Base-by-base conservation (phyloP, 2,329 filamentous ascomycete species). In the Trichoderma koningiopsis region DNA sequence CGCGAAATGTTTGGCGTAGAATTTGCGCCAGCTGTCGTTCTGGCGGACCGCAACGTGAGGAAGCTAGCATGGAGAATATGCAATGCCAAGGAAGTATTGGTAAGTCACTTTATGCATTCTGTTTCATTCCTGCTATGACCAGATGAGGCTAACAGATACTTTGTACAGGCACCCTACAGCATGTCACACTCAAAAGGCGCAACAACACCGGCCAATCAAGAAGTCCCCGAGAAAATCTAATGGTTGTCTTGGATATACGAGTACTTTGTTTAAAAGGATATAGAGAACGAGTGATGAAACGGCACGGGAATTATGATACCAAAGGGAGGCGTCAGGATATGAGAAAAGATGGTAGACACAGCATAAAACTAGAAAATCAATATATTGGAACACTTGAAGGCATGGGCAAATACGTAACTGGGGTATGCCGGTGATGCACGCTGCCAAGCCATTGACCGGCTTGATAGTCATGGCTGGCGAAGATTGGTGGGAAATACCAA, bases 1-100 rank as follows among this genome's bases (percentile, higher is more conserved):
- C 91, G 92, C 72, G 92, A 97, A 78, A 97, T 97, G 94, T 96
- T 99, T 78, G 96, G 94, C 63, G 92, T 99, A 70, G 96, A 99
- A 79, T 94, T 99, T 77, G 93, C 96, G 1, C 91, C 94, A 0
- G 93, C 93, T 56, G 95, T 98, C 0, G 96, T 99, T 37, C 89
- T 92, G 64, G 94, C 94, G 0, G 96, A 99, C 81, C 93, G 96
- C 6, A 96, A 91, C 74, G 92, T 98, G 70, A 89, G 87, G 76
- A 97, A 97, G 77, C 83, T 99, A 72, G 94, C 94, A 6, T 97
- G 95, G 94, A 88, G 96, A 76, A 92, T 99, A 72, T 96, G 92
- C 79, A 97, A 97, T 78, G 96, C 96, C 43, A 97, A 97, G 84
- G 93, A 94, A 81, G 96, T 97, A 72, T 19, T 58, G 14, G 19